Evolutionary conservation across 2,329 filamentous ascomycete genomes (phyloP), one percentile per base, ranked within the genome.

Genomic region (Fusarium sororula): DNA sequence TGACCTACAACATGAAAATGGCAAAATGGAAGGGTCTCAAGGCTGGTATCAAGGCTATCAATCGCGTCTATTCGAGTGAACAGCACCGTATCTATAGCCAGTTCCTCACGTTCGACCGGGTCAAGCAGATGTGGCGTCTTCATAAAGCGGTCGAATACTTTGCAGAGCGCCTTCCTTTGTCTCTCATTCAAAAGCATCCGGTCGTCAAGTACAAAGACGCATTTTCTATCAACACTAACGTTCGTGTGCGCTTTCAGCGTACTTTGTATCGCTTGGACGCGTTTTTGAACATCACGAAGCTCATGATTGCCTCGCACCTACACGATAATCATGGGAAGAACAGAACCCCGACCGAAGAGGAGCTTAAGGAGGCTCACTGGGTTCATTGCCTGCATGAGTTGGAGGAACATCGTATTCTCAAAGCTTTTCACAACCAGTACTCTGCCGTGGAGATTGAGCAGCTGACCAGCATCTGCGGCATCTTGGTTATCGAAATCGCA

Each of bases 61-160:
- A 54, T 6, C 48, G 17, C 15, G 56, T 57, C 14, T 74, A 70
- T 55, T 24, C 24, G 4, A 38, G 7, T 6, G 26, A 57, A 2
- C 64, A 57, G 1, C 64, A 55, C 30, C 15, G 8, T 1, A 51
- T 73, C 10, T 38, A 20, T 9, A 35, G 28, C 1, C 15, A 26
- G 3, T 32, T 44, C 48, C 51, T 73, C 39, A 63, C 26, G 0
- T 42, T 71, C 2, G 30, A 55, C 7, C 50, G 38, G 10, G 37
- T 74, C 39, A 28, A 63, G 8, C 17, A 47, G 5, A 66, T 62
- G 41, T 73, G 67, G 48, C 39, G 38, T 12, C 32, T 73, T 12
- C 66, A 73, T 7, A 35, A 56, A 22, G 50, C 53, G 7, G 44
- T 66, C 11, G 47, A 56, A 48, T 73, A 59, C 24, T 66, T 73